Evolutionary conservation across 768 basidiomycete genomes (phyloP), one percentile per base, ranked within the genome.

Genomic region (Panaeolus papilionaceus): DNA sequence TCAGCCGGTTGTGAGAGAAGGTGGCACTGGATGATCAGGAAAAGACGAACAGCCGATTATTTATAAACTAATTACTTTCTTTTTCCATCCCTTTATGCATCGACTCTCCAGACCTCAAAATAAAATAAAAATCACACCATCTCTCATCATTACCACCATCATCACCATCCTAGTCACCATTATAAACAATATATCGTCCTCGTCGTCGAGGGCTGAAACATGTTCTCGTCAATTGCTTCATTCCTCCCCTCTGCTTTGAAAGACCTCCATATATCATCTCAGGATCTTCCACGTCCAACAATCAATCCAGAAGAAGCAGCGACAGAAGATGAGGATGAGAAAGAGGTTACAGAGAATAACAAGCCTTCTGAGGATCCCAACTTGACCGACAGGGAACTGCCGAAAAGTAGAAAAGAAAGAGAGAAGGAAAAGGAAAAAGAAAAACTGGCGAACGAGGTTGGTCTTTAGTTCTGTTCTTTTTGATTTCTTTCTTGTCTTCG

Each of bases 141-240:
- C 28, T 58, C 42, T 58, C 10, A 51, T 26, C 26, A 37, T n/a
- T 28, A 2, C 33, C 8, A 28, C 14, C 26, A 28, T 33, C 54
- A 33, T 16, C 28, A 58, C 20, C 33, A 33, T 28, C 26, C 20
- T 18, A 26, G 12, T 37, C 33, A 33, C 2, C 33, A 33, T 33
- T 33, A 3, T 23, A 23, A 23, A 33, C 33, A 33, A 5, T 33
- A 33, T 33, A 11, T n/a, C 64, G 4, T 38, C 49, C 3, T 62
- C 66, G 64, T 23, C 20, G 47, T 51, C n/a, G 26, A 51, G 20
- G 47, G 20, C 54, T 58, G 54, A 58, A 58, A 58, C 54, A 88
- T 88, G 86, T 83, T 88, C 74, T 82, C 86, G 65, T 82, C 83
- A 63, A 75, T 87, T 64, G 80, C 86, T 7, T 83, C 84, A 2